Base-by-base conservation (phyloP, 768 basidiomycete genomes). In the Hypholoma fasciculare region DNA sequence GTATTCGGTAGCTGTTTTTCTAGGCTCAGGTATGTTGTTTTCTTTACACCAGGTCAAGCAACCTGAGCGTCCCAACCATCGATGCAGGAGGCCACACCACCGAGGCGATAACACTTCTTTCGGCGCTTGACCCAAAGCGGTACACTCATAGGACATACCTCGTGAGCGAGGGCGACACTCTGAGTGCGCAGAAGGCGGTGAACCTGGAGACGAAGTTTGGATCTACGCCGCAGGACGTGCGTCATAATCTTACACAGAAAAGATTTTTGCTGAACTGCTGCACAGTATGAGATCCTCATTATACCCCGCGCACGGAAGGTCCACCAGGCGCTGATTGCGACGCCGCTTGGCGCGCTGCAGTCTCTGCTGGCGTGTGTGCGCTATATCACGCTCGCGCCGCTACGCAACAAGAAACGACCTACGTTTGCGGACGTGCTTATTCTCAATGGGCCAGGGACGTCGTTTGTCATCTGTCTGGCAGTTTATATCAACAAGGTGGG, bases 361-460 rank as follows among this genome's bases (percentile, higher is more conserved):
- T 93, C 92, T 12, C 72, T 96, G 44, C 56, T 81, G 16, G 71
- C 71, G 37, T 88, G 90, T 60, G 65, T 93, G 27, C 84, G 84
- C 69, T 75, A 84, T 60, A 66, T 94, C 58, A 80, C 83, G 0
- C 47, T 92, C 36, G 58, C 66, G 1, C 90, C 89, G 2, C 57
- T 86, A 8, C 60, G 78, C n/a, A 60, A 58, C 52, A 60, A 63
- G 38, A 66, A 60, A 49, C 51, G 50, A 14, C 74, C 61, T 37
- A 52, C 38, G 3, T 85, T 86, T 65, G 82, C 86, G 26, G 94
- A 98, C 57, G 74, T 93, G 27, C 76, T 99, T 49, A 74, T 99
- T 51, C 72, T 98, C 27, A 98, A 98, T 71, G 97, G 97, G 1
- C 97, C 97, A 0, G 96, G 97, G 14, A 98, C 96, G 6, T 96